Conservation (phyloP, 352 stramenopile genomes). For the Globisporangium takayamanum region DNA sequence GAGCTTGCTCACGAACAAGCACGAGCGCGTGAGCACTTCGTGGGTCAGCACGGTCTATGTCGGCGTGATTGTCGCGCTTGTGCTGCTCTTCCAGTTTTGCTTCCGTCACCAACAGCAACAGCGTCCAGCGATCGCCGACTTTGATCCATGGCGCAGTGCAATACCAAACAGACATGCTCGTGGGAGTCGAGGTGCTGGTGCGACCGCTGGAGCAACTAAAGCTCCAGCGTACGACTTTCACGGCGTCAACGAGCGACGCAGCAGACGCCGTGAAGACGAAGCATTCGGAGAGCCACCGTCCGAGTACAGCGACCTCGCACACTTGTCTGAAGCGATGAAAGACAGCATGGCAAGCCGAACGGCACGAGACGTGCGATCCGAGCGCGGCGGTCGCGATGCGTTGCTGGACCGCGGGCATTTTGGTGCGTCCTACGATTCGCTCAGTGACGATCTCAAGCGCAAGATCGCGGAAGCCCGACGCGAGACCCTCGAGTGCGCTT, state of each 20-base stretch:
- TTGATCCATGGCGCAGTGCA: neutral
- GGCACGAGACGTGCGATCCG: neutral
- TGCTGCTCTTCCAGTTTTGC: conserved; percentile 26
- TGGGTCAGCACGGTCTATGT: conserved; percentile 23
- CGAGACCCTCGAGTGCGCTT: conserved; percentile 28
- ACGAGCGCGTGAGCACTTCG: conserved; percentile 15
- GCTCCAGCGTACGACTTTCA: no score
- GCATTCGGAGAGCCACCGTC: no score
- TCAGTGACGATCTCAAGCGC: conserved; percentile 26
- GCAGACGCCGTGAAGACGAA: no score
- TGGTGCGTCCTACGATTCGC: conserved; percentile 18
- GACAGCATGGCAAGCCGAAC: conserved; percentile 7
- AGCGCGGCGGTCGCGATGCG: neutral
- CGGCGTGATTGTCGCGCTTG: conserved; percentile 12
- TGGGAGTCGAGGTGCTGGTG: neutral
- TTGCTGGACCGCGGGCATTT: conserved; percentile 13
- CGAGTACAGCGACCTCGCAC: conserved; percentile 5
- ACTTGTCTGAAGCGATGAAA: conserved; percentile 7
- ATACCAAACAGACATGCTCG: neutral
- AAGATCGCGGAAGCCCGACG: conserved; percentile 26
- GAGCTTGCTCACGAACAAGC: conserved; percentile 21
- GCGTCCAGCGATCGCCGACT: neutral
- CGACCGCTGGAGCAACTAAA: no score
- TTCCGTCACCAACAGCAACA: conserved; percentile 15
- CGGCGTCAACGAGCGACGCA: no score